A percentile compares a stretch with the other conserved stretches of the same genome.
phyloP scores from a whole-genome alignment of 176 grass and related monocot genomes.

The Eleusine indica region DNA sequence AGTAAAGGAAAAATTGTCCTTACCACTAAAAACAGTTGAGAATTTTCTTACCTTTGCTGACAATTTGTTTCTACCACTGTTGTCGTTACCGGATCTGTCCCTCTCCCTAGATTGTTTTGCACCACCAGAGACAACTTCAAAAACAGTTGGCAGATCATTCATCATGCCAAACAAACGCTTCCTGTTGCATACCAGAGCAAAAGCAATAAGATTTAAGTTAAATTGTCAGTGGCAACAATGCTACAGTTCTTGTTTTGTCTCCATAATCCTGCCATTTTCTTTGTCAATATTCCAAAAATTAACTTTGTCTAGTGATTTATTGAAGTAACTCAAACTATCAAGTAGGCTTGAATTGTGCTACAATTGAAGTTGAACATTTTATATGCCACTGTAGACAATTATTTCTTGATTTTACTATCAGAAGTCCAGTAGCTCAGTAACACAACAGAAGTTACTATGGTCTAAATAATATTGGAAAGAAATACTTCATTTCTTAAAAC shows the following conservation, averaged over 20 bases:
- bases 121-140: conserved; percentile 68
- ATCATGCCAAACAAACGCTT: conserved; percentile 93
- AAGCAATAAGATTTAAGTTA: conserved; percentile 14
- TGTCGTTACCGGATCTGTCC: conserved; percentile 68
- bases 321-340: neutral
- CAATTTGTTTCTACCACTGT: conserved; percentile 69
- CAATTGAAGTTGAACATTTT: neutral
- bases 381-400: neutral
- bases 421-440: neutral
- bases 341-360: neutral
- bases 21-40: neutral
- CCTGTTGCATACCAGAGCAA: conserved; percentile 49
- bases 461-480: conserved; percentile 13
- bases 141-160: conserved; percentile 90
- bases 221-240: neutral
- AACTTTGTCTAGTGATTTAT: neutral
- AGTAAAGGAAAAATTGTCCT: neutral
- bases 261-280: neutral
- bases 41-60: conserved; percentile 66
- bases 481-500: neutral
- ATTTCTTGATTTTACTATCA: neutral
- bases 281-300: neutral
- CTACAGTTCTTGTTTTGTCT: conserved; percentile 5
- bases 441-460: neutral
- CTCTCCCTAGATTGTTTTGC: conserved; percentile 66